phyloP scores from a whole-genome alignment of 805 yeast genomes.

The Sporopachydermia quercuum region DNA sequence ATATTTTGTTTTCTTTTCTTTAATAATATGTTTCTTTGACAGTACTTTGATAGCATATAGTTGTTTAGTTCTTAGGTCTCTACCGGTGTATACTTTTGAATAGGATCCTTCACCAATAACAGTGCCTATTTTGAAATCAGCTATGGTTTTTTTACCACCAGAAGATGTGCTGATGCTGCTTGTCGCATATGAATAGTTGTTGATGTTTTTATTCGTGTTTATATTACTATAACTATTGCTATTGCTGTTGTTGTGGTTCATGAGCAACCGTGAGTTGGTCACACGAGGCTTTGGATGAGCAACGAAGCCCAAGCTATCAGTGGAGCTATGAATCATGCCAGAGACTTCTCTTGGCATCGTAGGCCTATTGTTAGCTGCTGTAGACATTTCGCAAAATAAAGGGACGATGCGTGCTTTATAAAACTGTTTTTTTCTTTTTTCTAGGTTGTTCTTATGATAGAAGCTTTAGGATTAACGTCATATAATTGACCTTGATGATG shows the following conservation, averaged over 20 bases:
- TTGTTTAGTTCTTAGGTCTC: background rate
- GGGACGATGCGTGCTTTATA: background rate
- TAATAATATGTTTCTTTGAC: conserved; percentile 64
- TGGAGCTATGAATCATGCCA: background rate
- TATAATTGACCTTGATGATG: no score
- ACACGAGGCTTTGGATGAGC: background rate
- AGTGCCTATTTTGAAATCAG: conserved; percentile 70
- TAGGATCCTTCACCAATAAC: conserved; percentile 76
- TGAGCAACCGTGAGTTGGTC: background rate
- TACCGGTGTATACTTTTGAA: conserved; percentile 7
- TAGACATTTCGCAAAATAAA: background rate
- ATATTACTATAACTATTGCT: no score
- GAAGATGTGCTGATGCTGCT: background rate
- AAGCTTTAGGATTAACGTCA: no score
- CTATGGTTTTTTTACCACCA: background rate
- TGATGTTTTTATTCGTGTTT: no score
- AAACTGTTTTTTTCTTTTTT: background rate
- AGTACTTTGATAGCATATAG: conserved; percentile 62
- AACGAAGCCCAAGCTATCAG: background rate
- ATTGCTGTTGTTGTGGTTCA: no score
- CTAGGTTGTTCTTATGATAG: no score
- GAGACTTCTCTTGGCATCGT: background rate
- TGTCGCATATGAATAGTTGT: no score
- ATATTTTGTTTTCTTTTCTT: conserved; percentile 72
- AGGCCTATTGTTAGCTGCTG: background rate